Conservation (phyloP, 352 stramenopile species). For the Lagenidium giganteum region DNA sequence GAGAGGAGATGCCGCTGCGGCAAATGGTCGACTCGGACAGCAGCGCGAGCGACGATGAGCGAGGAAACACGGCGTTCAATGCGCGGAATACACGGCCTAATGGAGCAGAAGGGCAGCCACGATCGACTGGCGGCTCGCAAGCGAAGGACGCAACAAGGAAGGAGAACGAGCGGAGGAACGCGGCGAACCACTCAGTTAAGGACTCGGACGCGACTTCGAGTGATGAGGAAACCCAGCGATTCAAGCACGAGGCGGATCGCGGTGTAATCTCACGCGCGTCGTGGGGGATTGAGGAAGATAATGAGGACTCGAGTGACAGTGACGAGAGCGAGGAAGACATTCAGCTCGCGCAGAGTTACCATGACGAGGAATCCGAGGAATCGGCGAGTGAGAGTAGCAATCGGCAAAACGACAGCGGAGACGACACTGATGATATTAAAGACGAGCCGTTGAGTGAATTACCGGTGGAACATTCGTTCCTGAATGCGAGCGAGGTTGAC, state of each 20-base stretch:
- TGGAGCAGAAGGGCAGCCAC: too few relatives aligned
- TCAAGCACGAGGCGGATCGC: constrained; percentile 4
- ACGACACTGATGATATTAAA: constrained; percentile 6
- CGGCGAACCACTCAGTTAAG: too few relatives aligned
- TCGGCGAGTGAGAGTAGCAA: not conserved
- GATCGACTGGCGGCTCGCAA: too few relatives aligned
- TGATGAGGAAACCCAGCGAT: too few relatives aligned
- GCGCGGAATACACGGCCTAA: too few relatives aligned
- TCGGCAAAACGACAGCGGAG: not conserved
- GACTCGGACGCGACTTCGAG: too few relatives aligned
- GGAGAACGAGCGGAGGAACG: too few relatives aligned
- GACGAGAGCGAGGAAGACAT: constrained; percentile 2
- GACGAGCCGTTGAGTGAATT: constrained; percentile 9
- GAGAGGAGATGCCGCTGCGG: too few relatives aligned
- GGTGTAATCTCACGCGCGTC: constrained; percentile 9
- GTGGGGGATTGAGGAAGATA: constrained; percentile 8
- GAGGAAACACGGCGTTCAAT: not conserved
- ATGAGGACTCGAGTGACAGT: constrained; percentile 1
- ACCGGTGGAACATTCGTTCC: constrained; percentile 20
- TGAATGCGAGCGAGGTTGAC: constrained; percentile 6
- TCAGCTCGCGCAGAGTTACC: not conserved
- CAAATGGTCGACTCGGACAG: constrained; percentile 8
- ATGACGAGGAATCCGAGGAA: not conserved
- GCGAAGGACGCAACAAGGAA: too few relatives aligned
- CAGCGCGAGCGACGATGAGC: constrained; percentile 10